Conservation (phyloP, 768 basidiomycete species). For the Rhodotorula diobovata region DNA sequence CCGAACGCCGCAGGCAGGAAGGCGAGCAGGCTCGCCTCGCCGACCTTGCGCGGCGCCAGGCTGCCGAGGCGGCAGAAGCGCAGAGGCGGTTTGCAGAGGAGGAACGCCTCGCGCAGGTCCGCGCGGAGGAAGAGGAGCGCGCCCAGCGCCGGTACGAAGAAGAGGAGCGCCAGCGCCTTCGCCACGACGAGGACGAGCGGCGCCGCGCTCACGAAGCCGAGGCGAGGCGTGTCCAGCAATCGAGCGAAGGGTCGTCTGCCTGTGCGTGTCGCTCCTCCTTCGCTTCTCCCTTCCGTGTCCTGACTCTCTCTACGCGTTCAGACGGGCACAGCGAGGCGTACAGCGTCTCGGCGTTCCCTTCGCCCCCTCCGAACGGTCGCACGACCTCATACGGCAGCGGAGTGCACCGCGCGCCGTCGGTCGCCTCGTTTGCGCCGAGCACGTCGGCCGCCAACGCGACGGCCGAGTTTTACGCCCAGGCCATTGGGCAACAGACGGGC, state of each 20-base stretch:
- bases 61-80: background rate
- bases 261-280: no score
- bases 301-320: background rate
- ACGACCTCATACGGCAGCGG: background rate
- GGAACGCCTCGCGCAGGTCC: background rate
- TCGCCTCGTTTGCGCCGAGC: constrained; percentile 26
- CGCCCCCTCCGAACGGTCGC: background rate
- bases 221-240: background rate
- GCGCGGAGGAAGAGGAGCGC: constrained; percentile 6
- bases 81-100: background rate
- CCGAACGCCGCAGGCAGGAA: constrained; percentile 6
- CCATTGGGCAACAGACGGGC: constrained; percentile 1
- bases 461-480: constrained; percentile 21
- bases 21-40: constrained; percentile 4
- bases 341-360: background rate
- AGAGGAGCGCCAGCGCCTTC: background rate
- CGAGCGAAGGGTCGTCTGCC: background rate
- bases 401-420: constrained; percentile 17
- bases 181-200: background rate
- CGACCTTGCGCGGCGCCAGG: background rate
- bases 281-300: background rate
- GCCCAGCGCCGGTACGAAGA: background rate
- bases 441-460: constrained; percentile 18
- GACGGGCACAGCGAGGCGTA: background rate
- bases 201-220: constrained; percentile 2